phyloP scores from a whole-genome alignment of 1,139 yeast species.

The Nakaseomyces delphensis region DNA sequence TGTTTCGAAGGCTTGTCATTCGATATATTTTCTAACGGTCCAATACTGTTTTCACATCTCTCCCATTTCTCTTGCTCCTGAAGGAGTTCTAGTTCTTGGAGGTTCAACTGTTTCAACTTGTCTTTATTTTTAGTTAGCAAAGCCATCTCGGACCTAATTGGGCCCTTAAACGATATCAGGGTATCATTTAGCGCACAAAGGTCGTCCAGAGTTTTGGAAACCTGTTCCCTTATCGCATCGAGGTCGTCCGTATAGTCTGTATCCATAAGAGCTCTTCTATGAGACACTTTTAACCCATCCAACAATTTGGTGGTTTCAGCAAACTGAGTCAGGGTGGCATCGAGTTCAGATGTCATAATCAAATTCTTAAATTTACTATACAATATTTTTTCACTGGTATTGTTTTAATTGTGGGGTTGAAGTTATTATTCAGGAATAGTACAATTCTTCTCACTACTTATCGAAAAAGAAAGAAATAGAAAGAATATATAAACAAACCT shows the following conservation, averaged over 20 bases:
- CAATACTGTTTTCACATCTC: not conserved
- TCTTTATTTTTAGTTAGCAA: conserved; percentile 12
- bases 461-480: no score
- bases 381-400: no score
- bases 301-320: conserved; percentile 19
- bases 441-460: no score
- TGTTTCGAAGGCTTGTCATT: not conserved
- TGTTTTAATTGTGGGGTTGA: no score
- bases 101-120: conserved; percentile 13
- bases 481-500: no score
- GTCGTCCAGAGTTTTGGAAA: conserved; percentile 25
- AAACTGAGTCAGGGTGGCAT: conserved; percentile 21
- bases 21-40: not conserved
- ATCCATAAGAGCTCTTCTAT: conserved; percentile 19
- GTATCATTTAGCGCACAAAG: conserved; percentile 20
- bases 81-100: not conserved
- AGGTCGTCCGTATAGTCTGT: conserved; percentile 13
- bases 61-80: conserved; percentile 4
- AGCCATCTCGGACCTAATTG: conserved; percentile 19
- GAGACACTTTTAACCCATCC: conserved; percentile 15
- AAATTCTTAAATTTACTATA: no score
- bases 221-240: conserved; percentile 22
- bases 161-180: conserved; percentile 24
- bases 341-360: conserved; percentile 18
- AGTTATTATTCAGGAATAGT: no score